Evolutionary conservation across 164 flowering plant species (phyloP), one percentile per base, ranked within the genome.

Genomic region (Umbellularia californica): DNA sequence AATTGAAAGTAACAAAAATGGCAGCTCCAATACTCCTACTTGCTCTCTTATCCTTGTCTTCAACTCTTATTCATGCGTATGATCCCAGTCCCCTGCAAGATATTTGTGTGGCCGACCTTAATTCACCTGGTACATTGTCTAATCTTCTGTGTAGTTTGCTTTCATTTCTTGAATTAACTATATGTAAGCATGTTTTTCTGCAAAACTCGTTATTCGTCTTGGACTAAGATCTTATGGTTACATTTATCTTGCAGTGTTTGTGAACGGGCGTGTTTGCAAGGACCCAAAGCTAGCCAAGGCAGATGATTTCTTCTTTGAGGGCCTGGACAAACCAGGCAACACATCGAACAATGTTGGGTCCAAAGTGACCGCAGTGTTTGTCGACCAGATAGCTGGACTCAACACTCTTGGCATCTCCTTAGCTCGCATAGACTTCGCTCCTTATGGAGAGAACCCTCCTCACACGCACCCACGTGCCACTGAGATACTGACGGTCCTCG

Each of bases 31-130:
- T 58, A 47, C 65, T 66, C 25, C 28, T 66, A 30, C 28, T 71
- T 30, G 63, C 25, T 33, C 55, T 72, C 52, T 28, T 72, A 20
- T 20, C 67, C 27, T 62, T 72, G 11, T 22, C 30, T 15, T 30
- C 51, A 60, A 60, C 68, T 62, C 67, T 30, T 22, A 22, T 14
- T n/a, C 24, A 30, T 19, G 74, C 55, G 1, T 72, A 52, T 33
- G 68, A 72, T 72, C 74, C 74, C 0, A 63, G 52, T 60, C 74
- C 65, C 13, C 52, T 72, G 19, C 74, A 72, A 22, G 74, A 72
- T 24, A 58, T 72, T n/a, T 72, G 74, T 62, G 68, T 72, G 4
- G 68, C 74, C 11, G 52, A 62, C 50, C 51, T 5, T 11, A 17
- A 60, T 2, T 30, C 69, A 27, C 4, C 20, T 27, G 69, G 69